phyloP scores from a whole-genome alignment of 1,139 yeast species.

The Geotrichum siamense region DNA sequence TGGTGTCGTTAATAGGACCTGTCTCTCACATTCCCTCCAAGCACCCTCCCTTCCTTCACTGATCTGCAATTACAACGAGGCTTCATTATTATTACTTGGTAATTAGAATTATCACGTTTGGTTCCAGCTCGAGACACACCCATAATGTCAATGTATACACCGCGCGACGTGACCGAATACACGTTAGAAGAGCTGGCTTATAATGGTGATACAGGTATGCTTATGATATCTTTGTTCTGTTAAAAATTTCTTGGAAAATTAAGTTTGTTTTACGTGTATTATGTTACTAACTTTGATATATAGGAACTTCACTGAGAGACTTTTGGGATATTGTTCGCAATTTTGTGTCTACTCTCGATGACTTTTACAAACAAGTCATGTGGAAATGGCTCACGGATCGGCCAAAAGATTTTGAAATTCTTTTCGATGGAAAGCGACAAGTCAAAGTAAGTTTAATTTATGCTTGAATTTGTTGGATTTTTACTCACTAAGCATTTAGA shows the following conservation, averaged over 20 bases:
- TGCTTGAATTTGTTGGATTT: neutral
- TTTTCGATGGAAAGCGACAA: slow-evolving; percentile 17
- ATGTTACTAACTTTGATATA: slow-evolving; percentile 4
- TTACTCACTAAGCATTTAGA: slow-evolving; percentile 11
- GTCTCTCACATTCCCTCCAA: no score
- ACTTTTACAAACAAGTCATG: slow-evolving; percentile 24
- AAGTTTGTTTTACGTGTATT: slow-evolving; percentile 6
- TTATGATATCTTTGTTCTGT: neutral
- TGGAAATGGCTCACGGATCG: slow-evolving; percentile 31
- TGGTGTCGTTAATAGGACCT: no score
- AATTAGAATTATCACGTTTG: no score
- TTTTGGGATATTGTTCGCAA: slow-evolving; percentile 27
- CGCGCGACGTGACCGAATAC: slow-evolving; percentile 30
- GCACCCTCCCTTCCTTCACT: no score
- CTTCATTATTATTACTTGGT: no score
- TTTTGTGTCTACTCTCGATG: slow-evolving; percentile 25
- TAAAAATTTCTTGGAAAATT: slow-evolving; percentile 17
- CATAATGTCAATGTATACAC: no score
- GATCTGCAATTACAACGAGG: no score
- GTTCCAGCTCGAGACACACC: no score
- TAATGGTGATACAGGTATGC: slow-evolving; percentile 33
- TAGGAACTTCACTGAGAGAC: slow-evolving; percentile 29
- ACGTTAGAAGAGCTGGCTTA: slow-evolving; percentile 31
- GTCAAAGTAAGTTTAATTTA: slow-evolving; percentile 13
- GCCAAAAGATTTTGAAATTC: slow-evolving; percentile 24